phyloP scores from a whole-genome alignment of 225 moss, liverwort and hornwort genomes.

The Asterella californica region DNA sequence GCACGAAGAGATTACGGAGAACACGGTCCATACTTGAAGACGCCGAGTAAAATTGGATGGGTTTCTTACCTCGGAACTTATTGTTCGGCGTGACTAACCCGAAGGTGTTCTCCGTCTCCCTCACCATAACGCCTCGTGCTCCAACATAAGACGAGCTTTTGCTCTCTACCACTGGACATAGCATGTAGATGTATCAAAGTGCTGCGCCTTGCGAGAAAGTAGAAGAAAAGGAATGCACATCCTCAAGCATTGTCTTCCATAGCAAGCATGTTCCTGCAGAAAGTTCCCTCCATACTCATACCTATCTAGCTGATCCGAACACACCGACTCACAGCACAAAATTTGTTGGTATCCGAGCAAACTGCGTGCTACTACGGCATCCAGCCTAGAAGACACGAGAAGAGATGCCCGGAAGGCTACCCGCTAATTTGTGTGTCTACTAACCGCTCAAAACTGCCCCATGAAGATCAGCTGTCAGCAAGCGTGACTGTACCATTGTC shows the following conservation, averaged over 20 bases:
- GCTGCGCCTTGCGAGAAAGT: neutral
- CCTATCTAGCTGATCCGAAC: neutral
- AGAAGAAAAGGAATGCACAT: neutral
- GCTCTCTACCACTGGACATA: slow-evolving; percentile 54
- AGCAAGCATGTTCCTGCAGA: too few relatives aligned
- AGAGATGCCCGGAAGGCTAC: neutral
- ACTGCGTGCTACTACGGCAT: neutral
- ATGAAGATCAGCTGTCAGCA: slow-evolving; percentile 81
- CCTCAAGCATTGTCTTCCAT: neutral
- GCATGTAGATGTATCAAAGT: neutral
- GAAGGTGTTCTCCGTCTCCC: slow-evolving; percentile 81
- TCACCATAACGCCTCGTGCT: slow-evolving; percentile 70
- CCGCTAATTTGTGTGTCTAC: neutral
- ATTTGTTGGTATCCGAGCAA: too few relatives aligned
- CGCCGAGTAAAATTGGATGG: neutral
- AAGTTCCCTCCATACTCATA: neutral
- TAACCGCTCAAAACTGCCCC: slow-evolving; percentile 67
- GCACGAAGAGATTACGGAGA: neutral
- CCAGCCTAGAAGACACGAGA: neutral
- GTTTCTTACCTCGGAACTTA: slow-evolving; percentile 49
- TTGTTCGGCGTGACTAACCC: slow-evolving; percentile 61
- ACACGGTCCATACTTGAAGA: neutral
- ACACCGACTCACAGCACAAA: neutral
- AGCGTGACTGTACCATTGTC: slow-evolving; percentile 57
- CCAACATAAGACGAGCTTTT: slow-evolving; percentile 56